Evolutionary conservation across 164 flowering plant species (phyloP), one percentile per base, ranked within the genome.

Genomic region (Brasenia schreberi): DNA sequence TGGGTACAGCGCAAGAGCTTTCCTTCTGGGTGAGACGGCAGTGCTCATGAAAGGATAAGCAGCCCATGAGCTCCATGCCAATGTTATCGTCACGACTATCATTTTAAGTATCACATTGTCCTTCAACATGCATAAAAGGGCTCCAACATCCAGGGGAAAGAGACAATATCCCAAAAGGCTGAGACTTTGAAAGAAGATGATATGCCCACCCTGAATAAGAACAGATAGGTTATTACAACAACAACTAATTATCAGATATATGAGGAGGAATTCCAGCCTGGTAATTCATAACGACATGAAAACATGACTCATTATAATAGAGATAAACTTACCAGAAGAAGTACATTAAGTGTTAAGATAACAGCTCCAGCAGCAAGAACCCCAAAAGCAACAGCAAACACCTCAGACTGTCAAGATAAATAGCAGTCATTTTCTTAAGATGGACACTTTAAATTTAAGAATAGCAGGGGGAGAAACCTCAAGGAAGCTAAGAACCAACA

Each of bases 61-160:
- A 56, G 98, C 93, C 98, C 98, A 93, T 1, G 90, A 90, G 77
- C 98, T 93, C 98, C 98, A 93, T 7, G 92, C 96, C 80, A 93
- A 69, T n/a, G 98, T 85, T 62, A 93, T 82, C 44, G 81, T 73
- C 60, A 90, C 96, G 66, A 90, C 91, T 14, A 89, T 64, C 63
- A 88, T 62, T 78, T 90, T 93, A 60, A 93, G 2, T 18, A 90
- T 76, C 64, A 87, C 89, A 67, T 84, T 88, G 81, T 85, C 92
- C 72, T 82, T 85, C 78, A 90, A 44, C 94, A 93, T 75, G 80
- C 97, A 93, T 74, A 90, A 76, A 7, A 93, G 60, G 5, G 98
- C 97, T 67, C 98, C 98, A 10, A 89, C 66, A 52, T 86, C 96
- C 63, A 93, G 82, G 60, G 98, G 98, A 70, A 93, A 90, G 56